Conservation (phyloP, 208 protist species). For the Paratrypanosoma confusum region DNA sequence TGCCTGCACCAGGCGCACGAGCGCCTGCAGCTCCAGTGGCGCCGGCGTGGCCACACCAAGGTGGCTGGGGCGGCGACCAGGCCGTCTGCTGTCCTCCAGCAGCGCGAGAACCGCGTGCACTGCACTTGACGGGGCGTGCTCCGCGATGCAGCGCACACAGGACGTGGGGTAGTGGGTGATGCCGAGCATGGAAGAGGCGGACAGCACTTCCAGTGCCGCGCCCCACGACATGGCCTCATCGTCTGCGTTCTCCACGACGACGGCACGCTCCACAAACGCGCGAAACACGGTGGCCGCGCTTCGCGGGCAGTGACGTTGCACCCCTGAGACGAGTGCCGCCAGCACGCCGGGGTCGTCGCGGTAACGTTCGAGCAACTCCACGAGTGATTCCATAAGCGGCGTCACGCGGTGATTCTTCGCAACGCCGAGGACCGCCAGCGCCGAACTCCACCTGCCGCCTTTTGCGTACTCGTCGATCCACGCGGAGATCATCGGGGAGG, state of each 20-base stretch:
- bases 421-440: slow-evolving; percentile 5
- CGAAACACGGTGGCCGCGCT: slow-evolving; percentile 31
- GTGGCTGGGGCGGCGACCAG: background rate
- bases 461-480: slow-evolving; percentile 12
- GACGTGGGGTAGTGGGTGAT: slow-evolving; percentile 16
- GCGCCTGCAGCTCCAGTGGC: slow-evolving; percentile 8
- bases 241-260: slow-evolving; percentile 1
- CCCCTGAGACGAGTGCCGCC: slow-evolving; percentile 7
- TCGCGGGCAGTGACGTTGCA: slow-evolving; percentile 18
- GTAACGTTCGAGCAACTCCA: slow-evolving; percentile 33
- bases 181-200: slow-evolving; percentile 16
- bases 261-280: slow-evolving; percentile 44
- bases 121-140: slow-evolving; percentile 1
- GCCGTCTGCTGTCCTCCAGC: background rate
- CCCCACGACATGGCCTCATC: slow-evolving; percentile 1
- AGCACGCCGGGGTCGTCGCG: slow-evolving; percentile 5
- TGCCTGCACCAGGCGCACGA: slow-evolving; percentile 13
- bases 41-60: background rate
- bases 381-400: slow-evolving; percentile 36
- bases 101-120: slow-evolving; percentile 7
- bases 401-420: slow-evolving; percentile 15
- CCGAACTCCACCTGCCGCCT: slow-evolving; percentile 4
- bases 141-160: slow-evolving; percentile 13
- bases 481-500: slow-evolving; percentile 6
- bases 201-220: slow-evolving; percentile 16